Evolutionary conservation across 2,329 filamentous ascomycete species (phyloP), one percentile per base, ranked within the genome.

Genomic region (Sporothrix dimorphospora): DNA sequence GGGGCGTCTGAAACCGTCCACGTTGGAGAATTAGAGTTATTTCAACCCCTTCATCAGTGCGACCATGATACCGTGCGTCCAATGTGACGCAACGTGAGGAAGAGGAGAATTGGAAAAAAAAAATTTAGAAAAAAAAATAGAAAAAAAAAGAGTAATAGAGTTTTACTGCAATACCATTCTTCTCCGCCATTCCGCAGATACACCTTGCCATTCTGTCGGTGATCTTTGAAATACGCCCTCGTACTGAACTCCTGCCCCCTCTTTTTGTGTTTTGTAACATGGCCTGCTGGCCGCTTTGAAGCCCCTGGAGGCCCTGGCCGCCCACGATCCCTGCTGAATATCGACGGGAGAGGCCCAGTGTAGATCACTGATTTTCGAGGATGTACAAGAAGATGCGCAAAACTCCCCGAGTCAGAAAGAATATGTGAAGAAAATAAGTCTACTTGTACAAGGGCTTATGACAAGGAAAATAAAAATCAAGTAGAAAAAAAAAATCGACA

Each of bases 1-100:
- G 19, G 38, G 45, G 45, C 65, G 45, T 7, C 70, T 71, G 70
- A 71, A 71, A 71, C 70, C 21, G 24, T 27, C 27, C 19, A 24
- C 24, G 70, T 68, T 67, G 19, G 70, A 68, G 70, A 57, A 49
- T 47, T 68, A 47, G 61, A 57, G 70, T 71, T 71, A 65, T 65
- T 65, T 65, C 3, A 14, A 12, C 40, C 67, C 51, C 47, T 47
- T 47, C 12, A 19, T 65, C 59, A 16, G n/a, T 51, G 11, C 34
- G 38, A 57, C 49, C 67, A 19, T 45, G 51, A 45, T 24, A 65
- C 38, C 49, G 49, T 53, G 19, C 34, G n/a, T 63, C 19, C 11
- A 21, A 51, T 67, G 27, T 45, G 45, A 61, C 42, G 14, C 12
- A 47, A 14, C 42, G 30, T 34, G 42, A 47, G 42, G 42, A 14